phyloP scores from a whole-genome alignment of 2,329 filamentous ascomycete genomes.

The Trichoderma endophyticum region DNA sequence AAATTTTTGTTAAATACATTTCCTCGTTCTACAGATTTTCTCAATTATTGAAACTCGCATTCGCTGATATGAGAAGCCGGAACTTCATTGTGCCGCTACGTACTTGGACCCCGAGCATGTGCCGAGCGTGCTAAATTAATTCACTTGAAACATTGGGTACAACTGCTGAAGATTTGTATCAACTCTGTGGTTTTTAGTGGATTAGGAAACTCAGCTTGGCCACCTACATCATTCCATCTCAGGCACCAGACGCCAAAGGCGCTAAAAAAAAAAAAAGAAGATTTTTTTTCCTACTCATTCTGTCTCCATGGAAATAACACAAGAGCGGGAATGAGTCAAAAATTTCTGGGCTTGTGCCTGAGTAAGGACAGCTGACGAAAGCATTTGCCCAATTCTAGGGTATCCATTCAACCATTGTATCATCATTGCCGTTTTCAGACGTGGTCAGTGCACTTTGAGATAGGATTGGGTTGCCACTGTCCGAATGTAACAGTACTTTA shows the following conservation, averaged over 20 bases:
- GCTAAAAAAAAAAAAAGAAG: not conserved
- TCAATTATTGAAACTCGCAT: not conserved
- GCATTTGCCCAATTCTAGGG: not conserved
- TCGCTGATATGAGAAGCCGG: not conserved
- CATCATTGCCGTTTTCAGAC: slow-evolving; percentile 13
- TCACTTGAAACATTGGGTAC: not conserved
- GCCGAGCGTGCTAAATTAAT: not conserved
- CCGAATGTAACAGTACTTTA: not conserved
- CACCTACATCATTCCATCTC: slow-evolving; percentile 8
- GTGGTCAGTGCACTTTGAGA: not conserved
- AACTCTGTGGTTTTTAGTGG: not conserved
- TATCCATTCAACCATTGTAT: not conserved
- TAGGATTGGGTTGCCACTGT: not conserved
- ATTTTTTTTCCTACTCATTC: not conserved
- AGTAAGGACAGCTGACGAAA: slow-evolving; percentile 1
- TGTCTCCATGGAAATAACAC: not conserved
- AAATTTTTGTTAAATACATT: not conserved
- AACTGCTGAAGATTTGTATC: not conserved
- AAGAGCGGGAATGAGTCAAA: not conserved
- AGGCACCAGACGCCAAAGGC: not conserved
- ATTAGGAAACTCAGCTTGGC: not conserved
- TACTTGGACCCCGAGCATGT: not conserved
- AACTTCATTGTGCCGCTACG: not conserved
- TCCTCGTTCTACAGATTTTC: not conserved
- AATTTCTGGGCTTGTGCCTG: not conserved